Percentiles rank a stretch among this genome's conserved stretches.
Conservation (phyloP, 805 yeast genomes). For the Teunomyces funiuensis region DNA sequence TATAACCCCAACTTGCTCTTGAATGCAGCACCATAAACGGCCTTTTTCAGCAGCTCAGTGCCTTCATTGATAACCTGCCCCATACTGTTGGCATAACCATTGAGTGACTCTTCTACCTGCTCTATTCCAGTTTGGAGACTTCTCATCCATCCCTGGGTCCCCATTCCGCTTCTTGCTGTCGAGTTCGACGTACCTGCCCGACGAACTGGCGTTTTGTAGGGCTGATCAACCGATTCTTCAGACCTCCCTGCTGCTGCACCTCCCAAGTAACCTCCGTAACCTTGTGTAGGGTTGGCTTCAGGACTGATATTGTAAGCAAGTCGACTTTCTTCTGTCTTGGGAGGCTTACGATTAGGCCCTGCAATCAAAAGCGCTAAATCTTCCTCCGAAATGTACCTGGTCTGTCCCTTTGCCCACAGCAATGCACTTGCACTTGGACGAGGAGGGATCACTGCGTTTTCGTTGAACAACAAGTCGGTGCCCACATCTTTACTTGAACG, state of each 20-base stretch:
- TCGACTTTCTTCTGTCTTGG: constrained; percentile 59
- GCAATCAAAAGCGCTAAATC: constrained; percentile 69
- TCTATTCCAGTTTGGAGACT: constrained; percentile 54
- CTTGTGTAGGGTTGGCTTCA: constrained; percentile 39
- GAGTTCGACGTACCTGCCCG: constrained; percentile 29
- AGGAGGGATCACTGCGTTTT: constrained; percentile 63
- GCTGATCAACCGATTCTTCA: constrained; percentile 14
- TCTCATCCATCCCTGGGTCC: constrained; percentile 38
- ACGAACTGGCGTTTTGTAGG: constrained; percentile 51
- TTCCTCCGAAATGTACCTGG: constrained; percentile 54
- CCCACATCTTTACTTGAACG: constrained; percentile 16
- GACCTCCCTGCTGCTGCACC: constrained; percentile 16
- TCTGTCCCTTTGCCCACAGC: constrained; percentile 81
- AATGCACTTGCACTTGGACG: constrained; percentile 79
- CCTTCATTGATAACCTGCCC: constrained; percentile 55
- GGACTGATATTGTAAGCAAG: constrained; percentile 49
- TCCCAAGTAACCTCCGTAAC: constrained; percentile 26
- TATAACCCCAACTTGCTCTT: constrained; percentile 50
- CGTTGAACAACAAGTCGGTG: constrained; percentile 68
- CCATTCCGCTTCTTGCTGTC: constrained; percentile 36
- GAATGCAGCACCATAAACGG: constrained; percentile 50
- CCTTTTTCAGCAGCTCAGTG: constrained; percentile 49
- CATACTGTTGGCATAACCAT: constrained; percentile 56
- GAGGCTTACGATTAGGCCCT: constrained; percentile 68
- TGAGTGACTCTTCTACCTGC: constrained; percentile 51